Conservation (phyloP, 2,329 filamentous ascomycete species). For the Arthroderma sp. region DNA sequence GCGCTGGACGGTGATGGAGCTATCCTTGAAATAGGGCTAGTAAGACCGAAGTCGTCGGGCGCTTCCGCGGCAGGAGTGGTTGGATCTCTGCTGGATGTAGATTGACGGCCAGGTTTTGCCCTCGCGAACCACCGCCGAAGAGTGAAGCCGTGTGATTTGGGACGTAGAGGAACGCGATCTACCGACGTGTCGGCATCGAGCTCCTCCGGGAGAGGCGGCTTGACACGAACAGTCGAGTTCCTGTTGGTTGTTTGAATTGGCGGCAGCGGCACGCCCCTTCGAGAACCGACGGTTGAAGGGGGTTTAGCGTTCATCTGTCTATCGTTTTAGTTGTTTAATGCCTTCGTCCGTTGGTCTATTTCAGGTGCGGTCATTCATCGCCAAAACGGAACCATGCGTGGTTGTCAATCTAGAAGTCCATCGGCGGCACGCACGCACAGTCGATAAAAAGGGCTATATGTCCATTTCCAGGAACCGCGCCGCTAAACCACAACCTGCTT, state of each 20-base stretch:
- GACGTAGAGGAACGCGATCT: slow-evolving; percentile 25
- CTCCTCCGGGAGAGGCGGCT: slow-evolving; percentile 19
- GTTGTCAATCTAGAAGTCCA: neutral
- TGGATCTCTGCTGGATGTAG: slow-evolving; percentile 18
- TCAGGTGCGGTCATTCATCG: neutral
- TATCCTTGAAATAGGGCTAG: neutral
- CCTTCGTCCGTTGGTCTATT: neutral
- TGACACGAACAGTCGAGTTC: slow-evolving; percentile 8
- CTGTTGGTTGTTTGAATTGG: slow-evolving; percentile 27
- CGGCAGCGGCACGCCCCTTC: slow-evolving; percentile 27
- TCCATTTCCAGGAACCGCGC: neutral
- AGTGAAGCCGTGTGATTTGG: slow-evolving; percentile 28
- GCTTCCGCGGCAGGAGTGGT: slow-evolving; percentile 26
- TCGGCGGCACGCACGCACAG: neutral
- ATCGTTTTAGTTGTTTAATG: neutral
- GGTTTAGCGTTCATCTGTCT: slow-evolving; percentile 8
- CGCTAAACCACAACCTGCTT: neutral
- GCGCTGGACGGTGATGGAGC: neutral
- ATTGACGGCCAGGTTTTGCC: slow-evolving; percentile 23
- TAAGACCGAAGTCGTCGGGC: slow-evolving; percentile 9
- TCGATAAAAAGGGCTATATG: neutral
- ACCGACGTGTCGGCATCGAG: slow-evolving; percentile 19
- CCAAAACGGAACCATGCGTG: neutral
- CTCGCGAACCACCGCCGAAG: slow-evolving; percentile 28
- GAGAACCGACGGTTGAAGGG: slow-evolving; percentile 25